Evolutionary conservation across 2,329 filamentous ascomycete species (phyloP).

Genomic region (Diaporthe sp.): DNA sequence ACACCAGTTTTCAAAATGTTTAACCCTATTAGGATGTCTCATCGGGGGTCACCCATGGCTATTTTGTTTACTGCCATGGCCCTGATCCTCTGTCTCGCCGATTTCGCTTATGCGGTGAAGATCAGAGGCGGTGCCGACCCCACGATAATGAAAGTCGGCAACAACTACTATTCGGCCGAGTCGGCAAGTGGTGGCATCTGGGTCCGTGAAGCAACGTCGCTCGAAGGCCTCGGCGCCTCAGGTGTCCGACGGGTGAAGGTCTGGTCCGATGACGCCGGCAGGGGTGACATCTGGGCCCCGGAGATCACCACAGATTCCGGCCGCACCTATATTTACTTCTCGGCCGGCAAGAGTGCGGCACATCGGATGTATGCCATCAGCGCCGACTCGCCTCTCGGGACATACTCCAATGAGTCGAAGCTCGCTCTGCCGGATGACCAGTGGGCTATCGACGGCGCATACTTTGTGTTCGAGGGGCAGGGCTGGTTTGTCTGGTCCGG

Average conservation of each 20-base stretch:
- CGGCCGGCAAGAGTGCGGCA: slow-evolving; percentile 32
- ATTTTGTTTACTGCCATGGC: not conserved
- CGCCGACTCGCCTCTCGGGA: slow-evolving; percentile 35
- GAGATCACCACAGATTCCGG: slow-evolving; percentile 37
- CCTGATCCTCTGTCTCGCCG: not conserved
- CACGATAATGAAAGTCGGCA: not conserved
- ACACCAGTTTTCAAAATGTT: not conserved
- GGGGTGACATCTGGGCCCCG: slow-evolving; percentile 39
- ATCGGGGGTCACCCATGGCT: not conserved
- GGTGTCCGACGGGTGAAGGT: slow-evolving; percentile 25
- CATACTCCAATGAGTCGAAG: slow-evolving; percentile 37
- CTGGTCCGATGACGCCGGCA: slow-evolving; percentile 35
- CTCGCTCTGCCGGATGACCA: slow-evolving; percentile 38
- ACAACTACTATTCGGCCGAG: slow-evolving; percentile 10
- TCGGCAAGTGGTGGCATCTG: not conserved
- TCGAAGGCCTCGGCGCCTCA: not conserved
- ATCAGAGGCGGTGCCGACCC: not conserved
- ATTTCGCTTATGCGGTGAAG: not conserved
- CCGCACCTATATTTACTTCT: slow-evolving; percentile 39
- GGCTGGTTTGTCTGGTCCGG: slow-evolving; percentile 42
- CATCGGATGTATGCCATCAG: slow-evolving; percentile 42
- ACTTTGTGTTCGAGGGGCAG: slow-evolving; percentile 37
- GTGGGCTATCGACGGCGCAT: slow-evolving; percentile 41
- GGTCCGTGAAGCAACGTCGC: not conserved
- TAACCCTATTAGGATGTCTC: not conserved